These are phyloP conservation scores for Solanum lycopersicoides DNA, from an alignment of 257 asterid genomes.

Conservation along the genomic window DNA sequence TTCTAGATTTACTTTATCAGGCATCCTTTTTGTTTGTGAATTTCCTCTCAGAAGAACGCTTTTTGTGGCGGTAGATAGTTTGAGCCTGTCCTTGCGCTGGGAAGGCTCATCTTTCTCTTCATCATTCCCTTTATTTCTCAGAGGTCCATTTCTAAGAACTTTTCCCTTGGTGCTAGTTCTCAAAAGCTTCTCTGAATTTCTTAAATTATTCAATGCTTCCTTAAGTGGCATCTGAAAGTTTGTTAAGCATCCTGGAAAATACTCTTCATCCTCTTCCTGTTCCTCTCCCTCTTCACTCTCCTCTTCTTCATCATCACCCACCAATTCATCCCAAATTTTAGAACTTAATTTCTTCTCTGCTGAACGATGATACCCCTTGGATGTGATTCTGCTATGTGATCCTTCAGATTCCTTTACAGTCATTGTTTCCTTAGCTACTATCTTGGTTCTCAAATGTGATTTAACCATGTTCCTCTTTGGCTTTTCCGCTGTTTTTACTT, in stretches of 20 bases:
- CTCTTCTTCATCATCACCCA: conserved; percentile 8
- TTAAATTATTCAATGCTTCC: background rate
- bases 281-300: conserved; percentile 11
- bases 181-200: background rate
- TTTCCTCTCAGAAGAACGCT: background rate
- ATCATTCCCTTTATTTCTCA: background rate
- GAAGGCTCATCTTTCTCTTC: background rate
- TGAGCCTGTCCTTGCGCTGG: background rate
- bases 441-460: conserved; percentile 2
- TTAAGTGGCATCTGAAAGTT: background rate
- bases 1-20: background rate
- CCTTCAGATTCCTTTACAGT: conserved; percentile 2
- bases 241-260: conserved; percentile 6
- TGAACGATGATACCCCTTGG: background rate
- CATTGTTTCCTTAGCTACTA: conserved; percentile 3
- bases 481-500: background rate
- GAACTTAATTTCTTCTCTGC: conserved; percentile 6
- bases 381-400: conserved; percentile 10
- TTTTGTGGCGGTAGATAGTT: background rate
- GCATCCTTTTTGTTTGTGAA: conserved; percentile 14
- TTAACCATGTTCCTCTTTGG: background rate
- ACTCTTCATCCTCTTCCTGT: background rate
- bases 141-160: background rate
- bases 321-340: background rate
- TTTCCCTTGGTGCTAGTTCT: background rate